A percentile compares a stretch with the other conserved stretches of the same genome.
Evolutionary conservation across 2,329 filamentous ascomycete species (phyloP).

Genomic region (Aspergillus costaricaensis): DNA sequence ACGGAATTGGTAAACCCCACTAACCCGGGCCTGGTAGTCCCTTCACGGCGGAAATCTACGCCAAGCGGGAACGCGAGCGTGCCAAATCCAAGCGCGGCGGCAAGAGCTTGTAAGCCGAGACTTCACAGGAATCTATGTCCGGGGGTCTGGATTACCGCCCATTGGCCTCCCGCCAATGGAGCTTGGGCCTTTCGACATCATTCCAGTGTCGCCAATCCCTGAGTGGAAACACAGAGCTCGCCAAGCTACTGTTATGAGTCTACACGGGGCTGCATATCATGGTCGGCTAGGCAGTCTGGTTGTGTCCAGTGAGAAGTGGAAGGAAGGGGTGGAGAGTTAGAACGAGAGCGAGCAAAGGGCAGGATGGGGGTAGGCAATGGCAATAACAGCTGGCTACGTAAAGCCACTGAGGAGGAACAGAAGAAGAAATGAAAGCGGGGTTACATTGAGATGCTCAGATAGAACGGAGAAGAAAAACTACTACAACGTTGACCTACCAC

Average conservation of each 20-base stretch:
- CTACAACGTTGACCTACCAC: neutral
- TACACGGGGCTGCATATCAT: neutral
- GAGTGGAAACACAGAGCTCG: neutral
- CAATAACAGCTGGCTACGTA: neutral
- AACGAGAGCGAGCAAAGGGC: neutral
- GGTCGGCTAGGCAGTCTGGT: neutral
- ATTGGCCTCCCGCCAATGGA: neutral
- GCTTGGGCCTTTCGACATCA: constrained; percentile 34
- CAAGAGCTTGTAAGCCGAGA: constrained; percentile 38
- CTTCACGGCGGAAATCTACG: constrained; percentile 91
- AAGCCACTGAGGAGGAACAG: too few species aligned
- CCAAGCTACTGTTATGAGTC: neutral
- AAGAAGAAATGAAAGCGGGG: neutral
- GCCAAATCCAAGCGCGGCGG: constrained; percentile 40
- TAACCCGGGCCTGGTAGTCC: constrained; percentile 53
- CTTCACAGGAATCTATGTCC: neutral
- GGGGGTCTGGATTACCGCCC: neutral
- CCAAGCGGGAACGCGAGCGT: constrained; percentile 60
- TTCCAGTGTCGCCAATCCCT: constrained; percentile 15
- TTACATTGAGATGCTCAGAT: neutral
- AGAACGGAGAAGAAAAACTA: neutral
- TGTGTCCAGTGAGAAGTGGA: neutral
- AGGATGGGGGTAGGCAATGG: neutral
- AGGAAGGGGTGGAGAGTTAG: neutral
- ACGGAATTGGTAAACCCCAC: constrained; percentile 5